Evolutionary conservation across 176 grass and related monocot species (phyloP).

Genomic region (Chrysopogon serrulatus): DNA sequence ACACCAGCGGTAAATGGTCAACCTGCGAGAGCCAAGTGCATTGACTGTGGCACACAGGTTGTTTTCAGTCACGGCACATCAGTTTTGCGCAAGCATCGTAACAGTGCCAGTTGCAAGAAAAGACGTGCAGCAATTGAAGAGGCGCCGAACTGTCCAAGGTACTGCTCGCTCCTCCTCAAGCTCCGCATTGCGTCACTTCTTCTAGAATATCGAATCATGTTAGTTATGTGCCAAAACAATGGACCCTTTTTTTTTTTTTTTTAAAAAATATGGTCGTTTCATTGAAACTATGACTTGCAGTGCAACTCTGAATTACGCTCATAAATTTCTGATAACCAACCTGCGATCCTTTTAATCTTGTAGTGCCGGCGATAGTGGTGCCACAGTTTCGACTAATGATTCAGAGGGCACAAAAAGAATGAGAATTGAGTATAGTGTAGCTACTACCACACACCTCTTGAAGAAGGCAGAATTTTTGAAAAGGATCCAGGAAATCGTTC

Average conservation of each 20-base stretch:
- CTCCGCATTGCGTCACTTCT: background rate
- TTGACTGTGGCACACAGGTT: too few species aligned
- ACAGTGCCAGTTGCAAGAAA: too few species aligned
- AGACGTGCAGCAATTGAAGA: too few species aligned
- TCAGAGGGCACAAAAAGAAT: background rate
- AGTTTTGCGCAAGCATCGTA: too few species aligned
- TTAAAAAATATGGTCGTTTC: too few species aligned
- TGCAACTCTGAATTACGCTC: background rate
- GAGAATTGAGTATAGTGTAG: background rate
- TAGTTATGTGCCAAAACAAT: too few species aligned
- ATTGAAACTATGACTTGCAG: too few species aligned
- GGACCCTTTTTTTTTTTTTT: too few species aligned
- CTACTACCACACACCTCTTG: background rate
- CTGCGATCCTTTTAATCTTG: background rate
- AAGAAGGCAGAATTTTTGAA: background rate
- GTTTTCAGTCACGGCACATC: too few species aligned
- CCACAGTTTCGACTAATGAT: background rate
- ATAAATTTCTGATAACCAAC: background rate
- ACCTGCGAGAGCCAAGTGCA: too few species aligned
- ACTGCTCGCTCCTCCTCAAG: background rate
- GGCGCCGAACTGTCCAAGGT: too few species aligned
- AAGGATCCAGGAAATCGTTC: background rate
- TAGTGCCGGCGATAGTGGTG: background rate
- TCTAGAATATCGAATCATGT: background rate
- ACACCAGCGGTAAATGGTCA: background rate